phyloP scores from a whole-genome alignment of 1,284 basidiomycete species.

The Cronartium quercuum region DNA sequence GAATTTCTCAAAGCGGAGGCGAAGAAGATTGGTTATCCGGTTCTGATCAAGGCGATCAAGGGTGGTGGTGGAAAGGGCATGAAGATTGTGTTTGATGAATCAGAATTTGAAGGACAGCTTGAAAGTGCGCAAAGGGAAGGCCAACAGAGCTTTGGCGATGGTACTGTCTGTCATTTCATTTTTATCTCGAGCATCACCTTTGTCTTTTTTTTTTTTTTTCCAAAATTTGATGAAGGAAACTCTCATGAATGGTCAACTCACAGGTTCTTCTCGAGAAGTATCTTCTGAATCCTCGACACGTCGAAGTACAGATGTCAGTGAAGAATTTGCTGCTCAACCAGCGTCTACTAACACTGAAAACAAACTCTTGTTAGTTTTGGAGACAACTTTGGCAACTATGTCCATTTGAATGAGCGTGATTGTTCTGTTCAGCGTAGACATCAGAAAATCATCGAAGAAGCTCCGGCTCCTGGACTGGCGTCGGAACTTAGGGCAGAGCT shows the following conservation, averaged over 20 bases:
- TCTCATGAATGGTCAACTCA: neutral
- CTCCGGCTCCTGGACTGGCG: slow-evolving; percentile 80
- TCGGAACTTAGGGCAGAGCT: slow-evolving; percentile 69
- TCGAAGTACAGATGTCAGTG: slow-evolving; percentile 80
- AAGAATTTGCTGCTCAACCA: slow-evolving; percentile 53
- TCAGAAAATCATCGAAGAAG: slow-evolving; percentile 93
- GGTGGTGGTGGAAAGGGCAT: slow-evolving; percentile 52
- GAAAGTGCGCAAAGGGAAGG: slow-evolving; percentile 80
- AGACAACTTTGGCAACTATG: slow-evolving; percentile 66
- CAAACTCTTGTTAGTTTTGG: slow-evolving; percentile 81
- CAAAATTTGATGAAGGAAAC: neutral
- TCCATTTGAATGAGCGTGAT: slow-evolving; percentile 87
- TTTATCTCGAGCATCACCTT: neutral
- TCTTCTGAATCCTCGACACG: slow-evolving; percentile 45
- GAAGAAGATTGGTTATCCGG: slow-evolving; percentile 51
- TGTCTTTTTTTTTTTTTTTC: neutral
- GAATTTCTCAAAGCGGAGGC: slow-evolving; percentile 62
- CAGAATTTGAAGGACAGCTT: slow-evolving; percentile 69
- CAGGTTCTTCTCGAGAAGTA: slow-evolving; percentile 48
- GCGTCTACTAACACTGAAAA: neutral
- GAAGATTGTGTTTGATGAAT: slow-evolving; percentile 53
- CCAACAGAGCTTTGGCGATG: slow-evolving; percentile 75
- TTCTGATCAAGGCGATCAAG: slow-evolving; percentile 51
- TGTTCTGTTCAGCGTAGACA: slow-evolving; percentile 90
- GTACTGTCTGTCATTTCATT: slow-evolving; percentile 45